These are phyloP conservation scores for Alternaria arbusti DNA, from an alignment of 2,329 filamentous ascomycete genomes.

Conservation along the genomic window DNA sequence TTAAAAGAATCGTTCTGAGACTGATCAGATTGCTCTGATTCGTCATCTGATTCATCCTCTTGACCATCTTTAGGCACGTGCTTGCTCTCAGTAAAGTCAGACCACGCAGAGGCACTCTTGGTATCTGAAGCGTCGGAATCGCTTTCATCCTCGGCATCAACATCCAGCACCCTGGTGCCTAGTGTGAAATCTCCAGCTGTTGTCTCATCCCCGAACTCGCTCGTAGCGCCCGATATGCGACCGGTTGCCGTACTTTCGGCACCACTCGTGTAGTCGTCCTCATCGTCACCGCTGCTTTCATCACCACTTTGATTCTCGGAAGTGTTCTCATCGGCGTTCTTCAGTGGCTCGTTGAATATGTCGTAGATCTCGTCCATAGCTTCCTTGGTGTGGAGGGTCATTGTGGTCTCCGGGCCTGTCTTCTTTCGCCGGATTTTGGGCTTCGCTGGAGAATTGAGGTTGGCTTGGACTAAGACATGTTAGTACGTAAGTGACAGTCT, in stretches of 20 bases:
- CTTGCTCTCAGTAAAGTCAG: conserved; percentile 79
- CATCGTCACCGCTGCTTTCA: conserved; percentile 70
- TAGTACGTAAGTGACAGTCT: conserved; percentile 9
- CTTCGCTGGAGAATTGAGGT: conserved; percentile 85
- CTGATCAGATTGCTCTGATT: conserved; percentile 40
- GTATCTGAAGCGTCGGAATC: conserved; percentile 46
- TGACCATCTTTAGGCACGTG: conserved; percentile 63
- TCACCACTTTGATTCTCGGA: conserved; percentile 69
- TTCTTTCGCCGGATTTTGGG: conserved; percentile 77
- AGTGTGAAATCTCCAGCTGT: conserved; percentile 58
- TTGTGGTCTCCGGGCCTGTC: conserved; percentile 80
- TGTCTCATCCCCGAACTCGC: conserved; percentile 70
- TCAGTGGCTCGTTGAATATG: conserved; percentile 88
- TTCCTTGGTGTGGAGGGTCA: conserved; percentile 95
- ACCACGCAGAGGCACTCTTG: conserved; percentile 77
- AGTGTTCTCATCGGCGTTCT: conserved; percentile 54
- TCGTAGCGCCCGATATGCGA: conserved; percentile 66
- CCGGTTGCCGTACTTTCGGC: conserved; percentile 85
- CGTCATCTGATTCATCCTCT: conserved; percentile 46
- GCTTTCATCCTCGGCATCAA: conserved; percentile 52
- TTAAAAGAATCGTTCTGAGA: conserved; percentile 47
- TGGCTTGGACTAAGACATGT: conserved; percentile 76
- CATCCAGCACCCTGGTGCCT: conserved; percentile 46
- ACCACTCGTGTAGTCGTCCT: conserved; percentile 75
- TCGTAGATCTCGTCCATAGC: conserved; percentile 98